A percentile compares a stretch with the other conserved stretches of the same genome.
These are phyloP conservation scores for Aspergillus oerlinghausenensis DNA, from an alignment of 2,329 filamentous ascomycete species.

Conservation along the genomic window DNA sequence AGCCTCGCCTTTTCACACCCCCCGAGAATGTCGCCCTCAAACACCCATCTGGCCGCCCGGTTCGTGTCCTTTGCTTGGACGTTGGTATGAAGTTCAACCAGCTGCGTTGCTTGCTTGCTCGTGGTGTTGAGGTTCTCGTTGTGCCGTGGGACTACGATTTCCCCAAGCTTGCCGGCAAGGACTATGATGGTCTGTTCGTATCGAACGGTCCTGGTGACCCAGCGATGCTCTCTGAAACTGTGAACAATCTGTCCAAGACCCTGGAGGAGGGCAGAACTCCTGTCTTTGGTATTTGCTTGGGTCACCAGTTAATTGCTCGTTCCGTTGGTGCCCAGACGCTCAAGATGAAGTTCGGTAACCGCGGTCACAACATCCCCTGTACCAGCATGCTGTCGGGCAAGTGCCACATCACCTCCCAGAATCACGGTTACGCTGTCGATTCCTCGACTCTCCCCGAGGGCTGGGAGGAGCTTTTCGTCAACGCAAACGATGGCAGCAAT, in stretches of 20 bases:
- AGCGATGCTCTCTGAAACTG: constrained; percentile 71
- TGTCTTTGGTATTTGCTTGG: constrained; percentile 93
- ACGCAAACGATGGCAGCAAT: constrained; percentile 97
- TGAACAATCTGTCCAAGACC: constrained; percentile 71
- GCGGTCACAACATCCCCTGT: constrained; percentile 96
- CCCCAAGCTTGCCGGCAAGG: constrained; percentile 65
- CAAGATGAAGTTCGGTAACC: constrained; percentile 99
- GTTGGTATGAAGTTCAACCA: constrained; percentile 99
- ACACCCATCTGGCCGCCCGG: constrained; percentile 79
- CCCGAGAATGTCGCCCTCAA: constrained; percentile 65
- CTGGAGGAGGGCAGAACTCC: constrained; percentile 76
- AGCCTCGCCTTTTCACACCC: constrained; percentile 81
- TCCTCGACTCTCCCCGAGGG: constrained; percentile 66
- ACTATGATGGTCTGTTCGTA: constrained; percentile 95
- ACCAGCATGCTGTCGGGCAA: constrained; percentile 92
- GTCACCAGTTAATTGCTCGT: constrained; percentile 86
- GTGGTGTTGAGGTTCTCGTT: constrained; percentile 89
- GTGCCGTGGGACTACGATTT: constrained; percentile 97
- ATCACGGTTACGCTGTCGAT: constrained; percentile 94
- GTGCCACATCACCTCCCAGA: constrained; percentile 98
- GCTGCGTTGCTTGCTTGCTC: constrained; percentile 82
- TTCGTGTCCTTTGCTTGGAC: constrained; percentile 89
- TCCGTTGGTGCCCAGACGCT: constrained; percentile 78
- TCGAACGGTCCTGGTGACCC: constrained; percentile 98
- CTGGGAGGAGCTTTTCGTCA: constrained; percentile 95